Percentiles rank a stretch among this genome's conserved stretches.
phyloP scores from a whole-genome alignment of 176 grass and related monocot species.

The Ampelocalamus luodianensis region DNA sequence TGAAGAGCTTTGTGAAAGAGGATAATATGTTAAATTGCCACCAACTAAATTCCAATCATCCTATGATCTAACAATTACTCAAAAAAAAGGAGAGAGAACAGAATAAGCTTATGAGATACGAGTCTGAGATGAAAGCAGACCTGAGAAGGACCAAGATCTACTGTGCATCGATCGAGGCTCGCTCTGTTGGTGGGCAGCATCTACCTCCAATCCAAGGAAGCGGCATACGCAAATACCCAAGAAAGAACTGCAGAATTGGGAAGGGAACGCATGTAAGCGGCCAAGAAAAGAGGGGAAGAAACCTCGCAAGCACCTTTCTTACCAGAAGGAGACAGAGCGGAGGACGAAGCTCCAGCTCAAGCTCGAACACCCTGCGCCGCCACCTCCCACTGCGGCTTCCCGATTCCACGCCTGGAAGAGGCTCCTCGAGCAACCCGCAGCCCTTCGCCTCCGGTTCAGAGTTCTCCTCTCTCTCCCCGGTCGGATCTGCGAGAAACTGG shows the following conservation, averaged over 20 bases:
- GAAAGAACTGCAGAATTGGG: neutral
- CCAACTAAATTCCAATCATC: neutral
- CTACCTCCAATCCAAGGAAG: conserved; percentile 22
- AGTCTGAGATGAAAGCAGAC: conserved; percentile 30
- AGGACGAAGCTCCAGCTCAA: no score
- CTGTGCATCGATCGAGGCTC: conserved; percentile 71
- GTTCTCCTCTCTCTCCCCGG: no score
- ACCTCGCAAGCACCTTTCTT: neutral
- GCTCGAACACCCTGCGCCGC: no score
- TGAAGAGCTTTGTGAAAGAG: no score
- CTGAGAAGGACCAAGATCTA: conserved; percentile 95
- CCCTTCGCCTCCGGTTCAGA: no score
- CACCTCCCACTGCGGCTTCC: no score
- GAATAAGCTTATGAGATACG: neutral
- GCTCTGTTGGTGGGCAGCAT: conserved; percentile 75
- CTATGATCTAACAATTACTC: neutral
- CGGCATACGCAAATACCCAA: neutral
- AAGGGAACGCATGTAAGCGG: neutral
- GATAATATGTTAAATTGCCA: neutral
- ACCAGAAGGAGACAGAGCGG: no score
- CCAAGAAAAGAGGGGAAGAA: neutral
- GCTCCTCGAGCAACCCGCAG: no score
- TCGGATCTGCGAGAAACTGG: no score
- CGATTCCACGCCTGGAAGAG: no score
- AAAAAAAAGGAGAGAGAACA: neutral